Base-by-base conservation (phyloP, 345 rosid genomes). In the Rubroshorea leprosula region DNA sequence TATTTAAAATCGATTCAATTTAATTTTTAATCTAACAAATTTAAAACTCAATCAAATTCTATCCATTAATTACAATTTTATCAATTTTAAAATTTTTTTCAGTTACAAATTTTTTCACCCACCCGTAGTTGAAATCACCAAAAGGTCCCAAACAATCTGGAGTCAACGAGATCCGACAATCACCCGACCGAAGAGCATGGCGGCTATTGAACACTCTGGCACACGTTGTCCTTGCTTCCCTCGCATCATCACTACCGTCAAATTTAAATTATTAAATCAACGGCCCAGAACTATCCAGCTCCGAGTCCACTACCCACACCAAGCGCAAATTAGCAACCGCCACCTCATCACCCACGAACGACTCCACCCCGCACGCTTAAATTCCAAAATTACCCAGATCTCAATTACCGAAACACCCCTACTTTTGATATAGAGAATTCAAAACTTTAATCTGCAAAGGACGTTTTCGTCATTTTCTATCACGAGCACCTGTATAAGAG, bases 171-270 rank as follows among this genome's bases (percentile, higher is more conserved):
- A 79, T 80, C 89, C 77, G 77, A 78, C 96, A 76, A 10, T 65
- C n/a, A 55, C 64, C 78, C 83, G 79, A 79, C 87, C 73, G 55
- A 41, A 24, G 68, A 51, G 76, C 70, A 69, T 75, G 88, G 63
- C 45, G 16, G 60, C 48, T 54, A 57, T 68, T 59, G 29, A 66
- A 76, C 78, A 68, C 77, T 45, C 75, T 70, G 76, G 64, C 82
- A 58, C 54, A 55, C 20, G 26, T 39, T 24, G 54, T 68, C 31
- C n/a, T n/a, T n/a, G 35, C 48, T 44, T 50, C 57, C 43, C 52
- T 49, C 41, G 39, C 55, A 12, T 19, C 31, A 49, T 51, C 45
- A 53, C 45, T 10, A 19, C 66, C 58, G 59, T 44, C 20, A 0
- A 27, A 62, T 22, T n/a, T 10, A 39, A 18, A 48, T 58, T 20